Evolutionary conservation across 2,329 filamentous ascomycete species (phyloP).

Genomic region (Rhynchosporium graminicola): DNA sequence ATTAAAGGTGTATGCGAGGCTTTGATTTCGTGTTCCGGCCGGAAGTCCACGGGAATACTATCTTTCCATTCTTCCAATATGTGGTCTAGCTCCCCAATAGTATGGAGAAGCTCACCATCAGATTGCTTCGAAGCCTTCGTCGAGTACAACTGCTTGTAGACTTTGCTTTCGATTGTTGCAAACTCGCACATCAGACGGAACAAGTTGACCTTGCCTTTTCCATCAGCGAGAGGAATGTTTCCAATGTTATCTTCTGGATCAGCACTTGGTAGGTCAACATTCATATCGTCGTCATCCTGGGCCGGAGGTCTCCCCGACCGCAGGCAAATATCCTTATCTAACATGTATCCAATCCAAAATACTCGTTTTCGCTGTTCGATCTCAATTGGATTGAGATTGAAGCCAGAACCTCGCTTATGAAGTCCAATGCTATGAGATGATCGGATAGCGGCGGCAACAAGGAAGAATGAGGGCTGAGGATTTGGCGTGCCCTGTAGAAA

Average conservation of each 20-base stretch:
- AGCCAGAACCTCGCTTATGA: constrained; percentile 89
- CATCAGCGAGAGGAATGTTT: constrained; percentile 86
- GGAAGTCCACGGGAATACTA: constrained; percentile 88
- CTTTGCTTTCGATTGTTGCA: constrained; percentile 85
- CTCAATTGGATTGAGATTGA: constrained; percentile 90
- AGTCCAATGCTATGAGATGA: constrained; percentile 92
- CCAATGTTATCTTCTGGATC: constrained; percentile 91
- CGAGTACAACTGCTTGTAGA: constrained; percentile 91
- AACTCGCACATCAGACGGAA: constrained; percentile 94
- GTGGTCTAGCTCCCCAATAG: constrained; percentile 90
- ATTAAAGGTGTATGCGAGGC: constrained; percentile 91
- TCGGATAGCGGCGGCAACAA: constrained; percentile 87
- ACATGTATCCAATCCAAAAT: constrained; percentile 75
- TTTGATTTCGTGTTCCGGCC: constrained; percentile 96
- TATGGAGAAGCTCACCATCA: constrained; percentile 89
- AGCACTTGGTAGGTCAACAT: constrained; percentile 90
- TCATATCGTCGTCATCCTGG: constrained; percentile 84
- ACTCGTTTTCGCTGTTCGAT: constrained; percentile 85
- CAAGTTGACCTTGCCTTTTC: constrained; percentile 90
- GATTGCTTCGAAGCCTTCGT: constrained; percentile 90
- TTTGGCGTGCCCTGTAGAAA: constrained; percentile 97
- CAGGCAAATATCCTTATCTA: constrained; percentile 74
- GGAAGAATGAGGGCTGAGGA: constrained; percentile 88
- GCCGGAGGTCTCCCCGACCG: constrained; percentile 71
- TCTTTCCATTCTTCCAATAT: constrained; percentile 96